Conservation (phyloP, 2,329 filamentous ascomycete genomes). For the Oidium heveae region DNA sequence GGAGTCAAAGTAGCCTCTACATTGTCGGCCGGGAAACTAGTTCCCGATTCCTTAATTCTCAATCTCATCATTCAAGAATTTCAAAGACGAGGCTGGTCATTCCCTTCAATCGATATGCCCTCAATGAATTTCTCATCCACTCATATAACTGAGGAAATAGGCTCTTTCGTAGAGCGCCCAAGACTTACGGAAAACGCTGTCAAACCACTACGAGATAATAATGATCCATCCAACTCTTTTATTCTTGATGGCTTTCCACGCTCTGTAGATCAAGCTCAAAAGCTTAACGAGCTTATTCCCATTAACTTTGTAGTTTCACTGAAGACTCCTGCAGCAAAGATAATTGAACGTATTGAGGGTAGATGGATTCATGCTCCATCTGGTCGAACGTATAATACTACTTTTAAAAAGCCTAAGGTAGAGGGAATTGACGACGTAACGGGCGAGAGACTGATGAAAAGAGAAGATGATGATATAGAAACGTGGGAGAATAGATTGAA, state of each 20-base stretch:
- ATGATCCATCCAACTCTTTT: constrained; percentile 62
- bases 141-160: constrained; percentile 10
- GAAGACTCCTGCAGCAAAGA: constrained; percentile 62
- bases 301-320: constrained; percentile 85
- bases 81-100: constrained; percentile 62
- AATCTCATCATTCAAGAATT: constrained; percentile 82
- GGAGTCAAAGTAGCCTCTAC: constrained; percentile 75
- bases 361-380: constrained; percentile 86
- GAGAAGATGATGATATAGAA: constrained; percentile 65
- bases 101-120: constrained; percentile 19
- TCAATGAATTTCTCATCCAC: constrained; percentile 9
- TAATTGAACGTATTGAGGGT: constrained; percentile 70
- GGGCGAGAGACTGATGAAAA: constrained; percentile 59
- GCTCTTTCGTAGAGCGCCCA: constrained; percentile 14
- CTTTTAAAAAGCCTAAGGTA: constrained; percentile 67
- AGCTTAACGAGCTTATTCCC: constrained; percentile 60
- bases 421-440: constrained; percentile 71
- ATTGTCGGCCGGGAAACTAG: constrained; percentile 73
- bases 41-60: constrained; percentile 75
- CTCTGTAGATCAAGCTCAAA: constrained; percentile 53
- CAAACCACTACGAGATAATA: constrained; percentile 16
- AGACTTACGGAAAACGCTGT: constrained; percentile 16
- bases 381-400: constrained; percentile 83
- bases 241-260: constrained; percentile 92
- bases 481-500: constrained; percentile 59